phyloP scores from a whole-genome alignment of 805 yeast genomes.

The Zygosaccharomyces pseudorouxii region DNA sequence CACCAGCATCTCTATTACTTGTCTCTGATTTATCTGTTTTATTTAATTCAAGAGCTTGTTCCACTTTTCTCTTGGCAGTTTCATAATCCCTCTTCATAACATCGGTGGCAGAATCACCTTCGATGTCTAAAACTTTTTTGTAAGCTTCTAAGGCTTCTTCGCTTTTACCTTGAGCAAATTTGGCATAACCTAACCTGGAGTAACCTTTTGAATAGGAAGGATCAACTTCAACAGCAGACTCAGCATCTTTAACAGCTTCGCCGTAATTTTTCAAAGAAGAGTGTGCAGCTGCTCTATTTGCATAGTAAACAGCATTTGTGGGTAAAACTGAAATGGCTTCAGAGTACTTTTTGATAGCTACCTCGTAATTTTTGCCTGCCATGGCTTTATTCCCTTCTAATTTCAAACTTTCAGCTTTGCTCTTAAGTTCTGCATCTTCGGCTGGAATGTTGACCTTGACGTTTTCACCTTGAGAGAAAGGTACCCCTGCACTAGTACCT shows the following conservation, averaged over 20 bases:
- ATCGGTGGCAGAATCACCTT: slow-evolving; percentile 78
- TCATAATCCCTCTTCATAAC: slow-evolving; percentile 92
- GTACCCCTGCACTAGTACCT: slow-evolving; percentile 15
- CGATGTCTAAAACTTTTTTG: slow-evolving; percentile 77
- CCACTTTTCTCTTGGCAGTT: slow-evolving; percentile 84
- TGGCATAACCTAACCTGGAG: slow-evolving; percentile 91
- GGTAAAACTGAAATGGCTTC: slow-evolving; percentile 70
- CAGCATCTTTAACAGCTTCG: slow-evolving; percentile 78
- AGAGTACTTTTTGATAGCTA: slow-evolving; percentile 74
- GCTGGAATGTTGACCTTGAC: slow-evolving; percentile 41
- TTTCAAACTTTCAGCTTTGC: slow-evolving; percentile 79
- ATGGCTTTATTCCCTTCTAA: slow-evolving; percentile 85
- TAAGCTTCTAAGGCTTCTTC: slow-evolving; percentile 88
- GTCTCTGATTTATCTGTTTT: slow-evolving; percentile 18
- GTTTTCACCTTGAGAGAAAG: slow-evolving; percentile 17
- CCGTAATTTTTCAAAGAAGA: slow-evolving; percentile 72
- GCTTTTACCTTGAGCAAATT: slow-evolving; percentile 90
- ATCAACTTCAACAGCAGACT: slow-evolving; percentile 70
- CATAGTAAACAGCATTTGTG: slow-evolving; percentile 73
- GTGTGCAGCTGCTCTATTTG: slow-evolving; percentile 96
- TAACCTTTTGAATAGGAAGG: slow-evolving; percentile 86
- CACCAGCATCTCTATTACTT: slow-evolving; percentile 14
- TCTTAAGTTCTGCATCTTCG: slow-evolving; percentile 50
- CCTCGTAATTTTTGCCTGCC: slow-evolving; percentile 66
- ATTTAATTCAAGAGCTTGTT: slow-evolving; percentile 57